Evolutionary conservation across 148 eudicot genomes (phyloP).

Genomic region (Gaultheria prostrata): DNA sequence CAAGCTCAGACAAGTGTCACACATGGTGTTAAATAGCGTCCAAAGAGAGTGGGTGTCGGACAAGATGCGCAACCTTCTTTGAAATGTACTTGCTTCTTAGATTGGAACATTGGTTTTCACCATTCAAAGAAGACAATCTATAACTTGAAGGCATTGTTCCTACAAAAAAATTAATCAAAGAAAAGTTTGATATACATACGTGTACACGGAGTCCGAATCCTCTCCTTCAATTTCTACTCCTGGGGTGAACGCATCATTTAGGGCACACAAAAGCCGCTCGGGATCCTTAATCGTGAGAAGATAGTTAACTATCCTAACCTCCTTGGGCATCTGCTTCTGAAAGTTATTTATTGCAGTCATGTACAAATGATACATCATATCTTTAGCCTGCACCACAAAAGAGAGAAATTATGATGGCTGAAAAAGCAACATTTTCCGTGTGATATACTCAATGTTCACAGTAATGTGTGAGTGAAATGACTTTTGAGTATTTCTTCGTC

Average conservation of each 20-base stretch:
- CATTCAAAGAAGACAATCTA: neutral
- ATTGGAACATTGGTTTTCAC: neutral
- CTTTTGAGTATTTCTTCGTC: neutral
- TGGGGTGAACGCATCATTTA: conserved; percentile 86
- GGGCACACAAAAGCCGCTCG: conserved; percentile 61
- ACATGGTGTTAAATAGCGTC: neutral
- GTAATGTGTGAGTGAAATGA: neutral
- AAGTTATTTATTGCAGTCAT: conserved; percentile 61
- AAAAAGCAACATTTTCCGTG: neutral
- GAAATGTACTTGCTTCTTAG: neutral
- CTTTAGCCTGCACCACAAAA: conserved; percentile 59
- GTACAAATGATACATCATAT: conserved; percentile 74
- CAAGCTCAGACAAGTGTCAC: neutral
- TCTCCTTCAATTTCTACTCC: conserved; percentile 74
- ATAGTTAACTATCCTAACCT: conserved; percentile 73
- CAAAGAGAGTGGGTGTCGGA: neutral
- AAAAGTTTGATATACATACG: conserved; percentile 46
- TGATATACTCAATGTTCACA: neutral
- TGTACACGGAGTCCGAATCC: conserved; percentile 66
- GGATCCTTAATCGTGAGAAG: conserved; percentile 80
- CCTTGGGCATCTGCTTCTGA: conserved; percentile 82
- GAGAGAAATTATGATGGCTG: neutral
- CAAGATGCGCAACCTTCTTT: neutral
- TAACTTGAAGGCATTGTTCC: conserved; percentile 1
- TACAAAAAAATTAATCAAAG: neutral